Evolutionary conservation across 768 basidiomycete genomes (phyloP).

Genomic region (Gymnopilus dilepis): DNA sequence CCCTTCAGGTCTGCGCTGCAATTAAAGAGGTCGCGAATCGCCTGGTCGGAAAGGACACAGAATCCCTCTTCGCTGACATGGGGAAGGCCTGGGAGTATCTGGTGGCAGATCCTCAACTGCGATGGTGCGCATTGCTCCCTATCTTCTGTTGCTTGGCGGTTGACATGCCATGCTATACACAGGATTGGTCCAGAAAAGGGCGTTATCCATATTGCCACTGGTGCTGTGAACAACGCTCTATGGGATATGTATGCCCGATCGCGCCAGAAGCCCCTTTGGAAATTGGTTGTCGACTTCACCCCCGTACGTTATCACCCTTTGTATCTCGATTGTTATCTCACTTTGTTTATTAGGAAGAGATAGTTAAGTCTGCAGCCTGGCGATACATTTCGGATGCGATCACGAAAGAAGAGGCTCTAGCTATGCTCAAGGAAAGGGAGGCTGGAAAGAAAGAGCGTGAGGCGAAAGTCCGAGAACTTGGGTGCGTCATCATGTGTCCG

Average conservation of each 20-base stretch:
- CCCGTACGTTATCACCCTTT: conserved; percentile 45
- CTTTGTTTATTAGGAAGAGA: conserved; percentile 59
- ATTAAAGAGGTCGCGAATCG: conserved; percentile 81
- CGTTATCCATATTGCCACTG: conserved; percentile 89
- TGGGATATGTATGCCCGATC: conserved; percentile 93
- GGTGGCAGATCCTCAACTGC: conserved; percentile 85
- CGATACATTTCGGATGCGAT: conserved; percentile 94
- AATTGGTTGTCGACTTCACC: conserved; percentile 89
- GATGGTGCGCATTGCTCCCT: conserved; percentile 69
- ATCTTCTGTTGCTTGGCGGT: no score
- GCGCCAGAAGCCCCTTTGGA: conserved; percentile 89
- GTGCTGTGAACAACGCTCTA: conserved; percentile 88
- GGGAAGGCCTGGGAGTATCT: conserved; percentile 89
- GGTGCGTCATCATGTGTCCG: conserved; percentile 41
- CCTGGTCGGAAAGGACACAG: conserved; percentile 82
- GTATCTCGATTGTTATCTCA: not conserved
- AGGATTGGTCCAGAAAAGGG: conserved; percentile 97
- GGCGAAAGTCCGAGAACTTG: conserved; percentile 69
- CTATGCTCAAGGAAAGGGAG: conserved; percentile 78
- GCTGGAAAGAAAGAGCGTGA: conserved; percentile 81
- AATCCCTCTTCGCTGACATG: conserved; percentile 88
- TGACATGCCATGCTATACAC: not conserved
- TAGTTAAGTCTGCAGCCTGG: conserved; percentile 79
- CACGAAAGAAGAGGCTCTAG: conserved; percentile 88
- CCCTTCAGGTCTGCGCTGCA: conserved; percentile 72